Evolutionary conservation across 495 filamentous ascomycete species (phyloP).

Genomic region (Astrothelium macrocarpum): DNA sequence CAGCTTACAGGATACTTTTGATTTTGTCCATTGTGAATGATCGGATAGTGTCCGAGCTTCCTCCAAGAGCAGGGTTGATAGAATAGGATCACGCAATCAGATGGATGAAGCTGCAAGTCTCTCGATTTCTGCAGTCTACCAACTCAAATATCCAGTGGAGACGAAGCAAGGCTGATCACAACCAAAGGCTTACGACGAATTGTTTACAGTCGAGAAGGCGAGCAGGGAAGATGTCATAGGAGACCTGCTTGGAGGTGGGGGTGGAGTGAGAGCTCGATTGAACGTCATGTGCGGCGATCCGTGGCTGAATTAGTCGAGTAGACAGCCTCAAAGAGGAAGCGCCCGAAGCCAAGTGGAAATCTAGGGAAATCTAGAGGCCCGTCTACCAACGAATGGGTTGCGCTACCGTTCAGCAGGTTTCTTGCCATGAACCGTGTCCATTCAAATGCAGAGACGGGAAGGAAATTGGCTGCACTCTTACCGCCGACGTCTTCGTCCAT

Average conservation of each 20-base stretch:
- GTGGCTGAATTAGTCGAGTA: not conserved
- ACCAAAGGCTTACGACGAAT: not conserved
- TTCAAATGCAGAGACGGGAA: not conserved
- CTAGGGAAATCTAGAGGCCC: too few species aligned
- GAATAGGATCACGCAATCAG: not conserved
- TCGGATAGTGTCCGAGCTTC: not conserved
- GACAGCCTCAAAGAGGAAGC: not conserved
- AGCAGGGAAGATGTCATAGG: not conserved
- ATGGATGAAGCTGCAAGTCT: not conserved
- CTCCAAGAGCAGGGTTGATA: not conserved
- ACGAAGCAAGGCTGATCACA: not conserved
- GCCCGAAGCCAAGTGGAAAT: not conserved
- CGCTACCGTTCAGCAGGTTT: not conserved
- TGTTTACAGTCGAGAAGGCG: not conserved
- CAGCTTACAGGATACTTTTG: constrained; percentile 25
- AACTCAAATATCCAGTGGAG: not conserved
- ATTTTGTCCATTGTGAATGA: constrained; percentile 26
- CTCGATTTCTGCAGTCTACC: not conserved
- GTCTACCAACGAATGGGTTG: not conserved
- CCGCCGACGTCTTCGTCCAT: not conserved
- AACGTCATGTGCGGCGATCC: constrained; percentile 1
- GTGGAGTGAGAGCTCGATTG: not conserved
- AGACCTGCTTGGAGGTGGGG: not conserved
- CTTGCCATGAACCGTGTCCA: not conserved
- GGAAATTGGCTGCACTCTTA: not conserved